Evolutionary conservation across 192 early-diverging fungal species (phyloP).

Genomic region (Entophlyctis helioformis): DNA sequence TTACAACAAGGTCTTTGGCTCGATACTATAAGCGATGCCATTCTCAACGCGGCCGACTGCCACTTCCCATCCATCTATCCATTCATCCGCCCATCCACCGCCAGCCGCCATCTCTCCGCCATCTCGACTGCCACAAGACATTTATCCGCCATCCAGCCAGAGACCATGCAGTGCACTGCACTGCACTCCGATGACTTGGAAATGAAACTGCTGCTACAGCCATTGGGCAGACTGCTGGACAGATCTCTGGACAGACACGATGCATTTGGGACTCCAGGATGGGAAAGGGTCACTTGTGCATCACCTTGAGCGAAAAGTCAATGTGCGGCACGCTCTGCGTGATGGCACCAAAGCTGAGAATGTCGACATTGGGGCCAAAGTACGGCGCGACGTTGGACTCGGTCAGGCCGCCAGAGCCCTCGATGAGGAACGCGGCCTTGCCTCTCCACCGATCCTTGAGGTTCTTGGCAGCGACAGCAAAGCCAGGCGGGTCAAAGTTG

Average conservation of each 20-base stretch:
- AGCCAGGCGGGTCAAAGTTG: constrained; percentile 66
- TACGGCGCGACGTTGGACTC: constrained; percentile 68
- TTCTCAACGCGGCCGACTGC: not conserved
- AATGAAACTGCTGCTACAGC: too few species aligned
- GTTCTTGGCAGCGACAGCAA: constrained; percentile 53
- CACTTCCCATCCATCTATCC: too few species aligned
- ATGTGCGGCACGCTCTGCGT: constrained; percentile 92
- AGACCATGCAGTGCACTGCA: too few species aligned
- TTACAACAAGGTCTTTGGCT: constrained; percentile 84
- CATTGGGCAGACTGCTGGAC: too few species aligned
- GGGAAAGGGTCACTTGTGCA: too few species aligned
- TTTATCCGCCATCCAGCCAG: too few species aligned
- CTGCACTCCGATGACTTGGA: too few species aligned
- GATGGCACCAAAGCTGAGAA: constrained; percentile 84
- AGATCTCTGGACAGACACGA: too few species aligned
- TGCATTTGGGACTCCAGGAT: too few species aligned
- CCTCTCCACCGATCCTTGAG: constrained; percentile 70
- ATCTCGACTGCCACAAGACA: too few species aligned
- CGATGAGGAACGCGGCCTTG: constrained; percentile 53
- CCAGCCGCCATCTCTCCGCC: too few species aligned
- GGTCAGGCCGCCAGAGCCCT: constrained; percentile 93
- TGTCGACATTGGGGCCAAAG: constrained; percentile 69
- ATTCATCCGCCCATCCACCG: too few species aligned
- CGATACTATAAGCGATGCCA: constrained; percentile 16
- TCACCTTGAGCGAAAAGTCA: constrained; percentile 97